phyloP scores from a whole-genome alignment of 2,329 filamentous ascomycete species.

The Ophioceras dolichostomum region DNA sequence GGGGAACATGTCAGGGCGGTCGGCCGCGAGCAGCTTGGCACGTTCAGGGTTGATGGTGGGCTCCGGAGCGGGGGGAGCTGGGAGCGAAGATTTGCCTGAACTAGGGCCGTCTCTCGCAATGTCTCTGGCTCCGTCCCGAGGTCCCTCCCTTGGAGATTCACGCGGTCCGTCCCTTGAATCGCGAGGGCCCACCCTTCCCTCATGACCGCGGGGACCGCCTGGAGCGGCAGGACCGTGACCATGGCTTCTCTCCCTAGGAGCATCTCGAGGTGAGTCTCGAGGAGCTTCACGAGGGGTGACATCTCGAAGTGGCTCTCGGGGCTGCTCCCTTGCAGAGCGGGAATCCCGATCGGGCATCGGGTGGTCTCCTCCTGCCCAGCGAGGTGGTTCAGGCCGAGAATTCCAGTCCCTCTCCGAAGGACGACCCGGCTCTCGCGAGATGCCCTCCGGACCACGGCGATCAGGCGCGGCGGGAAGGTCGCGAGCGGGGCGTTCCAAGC shows the following conservation, averaged over 20 bases:
- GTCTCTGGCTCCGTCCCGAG: no score
- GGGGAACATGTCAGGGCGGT: slow-evolving; percentile 29
- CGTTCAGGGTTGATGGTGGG: slow-evolving; percentile 44
- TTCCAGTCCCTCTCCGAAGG: slow-evolving; percentile 26
- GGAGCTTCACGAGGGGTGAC: neutral
- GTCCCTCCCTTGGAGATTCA: no score
- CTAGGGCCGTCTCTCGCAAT: no score
- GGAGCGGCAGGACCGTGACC: no score
- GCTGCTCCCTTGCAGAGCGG: slow-evolving; percentile 6
- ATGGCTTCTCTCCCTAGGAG: no score
- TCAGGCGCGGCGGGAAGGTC: slow-evolving; percentile 28
- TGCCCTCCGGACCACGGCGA: slow-evolving; percentile 25
- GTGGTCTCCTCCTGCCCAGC: no score
- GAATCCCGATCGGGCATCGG: slow-evolving; percentile 17
- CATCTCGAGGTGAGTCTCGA: slow-evolving; percentile 4
- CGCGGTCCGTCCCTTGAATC: no score
- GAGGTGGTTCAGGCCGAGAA: no score
- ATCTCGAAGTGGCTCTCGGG: slow-evolving; percentile 1
- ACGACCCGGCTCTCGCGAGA: slow-evolving; percentile 21
- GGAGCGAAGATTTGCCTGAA: no score
- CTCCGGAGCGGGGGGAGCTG: slow-evolving; percentile 21
- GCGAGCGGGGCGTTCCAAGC: slow-evolving; percentile 23
- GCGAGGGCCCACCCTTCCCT: no score
- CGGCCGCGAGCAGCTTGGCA: slow-evolving; percentile 32
- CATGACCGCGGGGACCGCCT: no score